These are phyloP conservation scores for Blastobotrys niveus DNA, from an alignment of 1,139 yeast species.

Conservation along the genomic window DNA sequence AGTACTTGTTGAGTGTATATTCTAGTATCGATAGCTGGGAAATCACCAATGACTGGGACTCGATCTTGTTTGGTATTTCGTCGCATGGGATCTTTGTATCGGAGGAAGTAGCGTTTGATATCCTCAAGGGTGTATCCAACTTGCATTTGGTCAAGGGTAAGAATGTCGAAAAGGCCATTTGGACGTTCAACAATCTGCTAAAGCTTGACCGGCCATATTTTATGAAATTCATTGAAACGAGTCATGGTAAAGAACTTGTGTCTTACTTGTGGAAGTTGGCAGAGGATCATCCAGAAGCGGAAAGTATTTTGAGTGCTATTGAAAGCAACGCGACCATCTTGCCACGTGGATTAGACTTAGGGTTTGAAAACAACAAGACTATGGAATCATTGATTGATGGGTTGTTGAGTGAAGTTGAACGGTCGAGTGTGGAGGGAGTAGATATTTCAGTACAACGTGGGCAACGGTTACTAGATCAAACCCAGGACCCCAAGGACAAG, in stretches of 20 bases:
- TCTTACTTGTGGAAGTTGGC: slow-evolving; percentile 20
- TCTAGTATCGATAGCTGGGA: slow-evolving; percentile 19
- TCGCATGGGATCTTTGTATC: slow-evolving; percentile 22
- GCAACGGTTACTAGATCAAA: slow-evolving; percentile 16
- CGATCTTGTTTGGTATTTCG: slow-evolving; percentile 22
- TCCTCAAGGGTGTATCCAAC: slow-evolving; percentile 18
- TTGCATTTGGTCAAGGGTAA: slow-evolving; percentile 17
- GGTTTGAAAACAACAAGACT: slow-evolving; percentile 14
- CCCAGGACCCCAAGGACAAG: slow-evolving; percentile 15
- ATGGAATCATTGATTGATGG: slow-evolving; percentile 19
- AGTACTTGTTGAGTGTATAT: slow-evolving; percentile 16
- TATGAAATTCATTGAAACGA: slow-evolving; percentile 18
- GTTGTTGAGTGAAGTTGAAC: slow-evolving; percentile 17
- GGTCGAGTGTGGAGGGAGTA: slow-evolving; percentile 18
- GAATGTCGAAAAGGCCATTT: slow-evolving; percentile 17
- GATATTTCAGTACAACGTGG: slow-evolving; percentile 20
- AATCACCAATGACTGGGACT: slow-evolving; percentile 19
- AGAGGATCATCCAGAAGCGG: slow-evolving; percentile 18
- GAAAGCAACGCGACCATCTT: slow-evolving; percentile 17
- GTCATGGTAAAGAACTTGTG: slow-evolving; percentile 19
- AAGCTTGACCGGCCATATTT: slow-evolving; percentile 18
- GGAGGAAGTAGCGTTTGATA: slow-evolving; percentile 19
- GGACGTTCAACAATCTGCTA: slow-evolving; percentile 18
- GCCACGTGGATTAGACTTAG: slow-evolving; percentile 8
- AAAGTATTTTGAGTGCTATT: slow-evolving; percentile 17